Conservation (phyloP, 2,329 filamentous ascomycete species). For the Acarospora socialis region DNA sequence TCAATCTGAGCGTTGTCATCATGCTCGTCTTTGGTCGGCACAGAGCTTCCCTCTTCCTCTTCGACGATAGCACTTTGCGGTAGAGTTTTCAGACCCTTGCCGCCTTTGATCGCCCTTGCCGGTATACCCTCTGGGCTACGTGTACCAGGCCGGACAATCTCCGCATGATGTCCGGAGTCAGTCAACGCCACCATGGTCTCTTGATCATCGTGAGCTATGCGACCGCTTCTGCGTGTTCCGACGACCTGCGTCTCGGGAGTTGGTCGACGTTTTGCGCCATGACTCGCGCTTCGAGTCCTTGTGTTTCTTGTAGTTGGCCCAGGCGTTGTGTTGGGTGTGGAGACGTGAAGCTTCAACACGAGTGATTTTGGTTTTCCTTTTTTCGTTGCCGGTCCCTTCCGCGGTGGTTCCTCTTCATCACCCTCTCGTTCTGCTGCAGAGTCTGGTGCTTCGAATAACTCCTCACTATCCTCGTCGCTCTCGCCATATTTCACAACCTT, state of each 20-base stretch:
- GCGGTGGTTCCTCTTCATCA: slow-evolving; percentile 14
- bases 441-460: slow-evolving; percentile 27
- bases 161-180: slow-evolving; percentile 43
- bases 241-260: slow-evolving; percentile 14
- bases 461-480: slow-evolving; percentile 30
- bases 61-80: slow-evolving; percentile 35
- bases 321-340: slow-evolving; percentile 13
- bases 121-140: slow-evolving; percentile 35
- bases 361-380: slow-evolving; percentile 11
- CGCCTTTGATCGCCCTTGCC: slow-evolving; percentile 28
- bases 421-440: slow-evolving; percentile 18
- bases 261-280: slow-evolving; percentile 18
- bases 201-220: slow-evolving; percentile 42
- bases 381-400: slow-evolving; percentile 14
- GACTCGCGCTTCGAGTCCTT: slow-evolving; percentile 20
- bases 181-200: slow-evolving; percentile 43
- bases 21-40: slow-evolving; percentile 18
- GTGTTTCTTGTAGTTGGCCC: slow-evolving; percentile 15
- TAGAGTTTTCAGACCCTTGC: slow-evolving; percentile 34
- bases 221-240: slow-evolving; percentile 39
- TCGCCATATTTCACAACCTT: slow-evolving; percentile 44
- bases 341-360: slow-evolving; percentile 11
- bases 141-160: slow-evolving; percentile 40
- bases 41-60: slow-evolving; percentile 36
- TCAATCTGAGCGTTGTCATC: slow-evolving; percentile 15